phyloP scores from a whole-genome alignment of 345 rosid species.

The Citropsis articulata region DNA sequence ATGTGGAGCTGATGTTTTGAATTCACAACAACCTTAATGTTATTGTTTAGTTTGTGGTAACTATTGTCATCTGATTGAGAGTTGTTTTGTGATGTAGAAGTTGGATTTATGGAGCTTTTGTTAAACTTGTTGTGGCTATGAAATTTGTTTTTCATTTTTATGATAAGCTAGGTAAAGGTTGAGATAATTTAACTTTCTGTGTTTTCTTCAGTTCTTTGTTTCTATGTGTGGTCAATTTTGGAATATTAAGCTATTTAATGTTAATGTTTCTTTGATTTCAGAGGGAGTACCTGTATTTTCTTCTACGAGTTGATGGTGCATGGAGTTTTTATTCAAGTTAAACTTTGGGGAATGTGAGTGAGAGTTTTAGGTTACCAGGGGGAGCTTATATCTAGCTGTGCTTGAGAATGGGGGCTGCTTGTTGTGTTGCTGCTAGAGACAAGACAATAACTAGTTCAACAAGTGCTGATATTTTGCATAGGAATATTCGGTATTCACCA shows the following conservation, averaged over 20 bases:
- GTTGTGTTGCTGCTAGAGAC: slow-evolving; percentile 96
- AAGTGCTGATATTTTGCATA: slow-evolving; percentile 53
- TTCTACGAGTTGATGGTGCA: slow-evolving; percentile 13
- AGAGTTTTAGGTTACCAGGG: slow-evolving; percentile 10
- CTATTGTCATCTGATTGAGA: neutral
- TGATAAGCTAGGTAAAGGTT: neutral
- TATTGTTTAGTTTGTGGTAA: neutral
- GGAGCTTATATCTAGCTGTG: slow-evolving; percentile 21
- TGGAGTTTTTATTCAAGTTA: neutral
- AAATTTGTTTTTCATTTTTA: neutral
- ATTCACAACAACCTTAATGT: neutral
- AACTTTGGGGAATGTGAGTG: slow-evolving; percentile 26
- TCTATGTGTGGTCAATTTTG: neutral
- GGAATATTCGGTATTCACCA: slow-evolving; percentile 79
- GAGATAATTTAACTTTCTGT: neutral
- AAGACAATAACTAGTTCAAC: slow-evolving; percentile 64
- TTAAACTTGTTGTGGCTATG: neutral
- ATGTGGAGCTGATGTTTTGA: neutral
- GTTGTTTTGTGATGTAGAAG: neutral
- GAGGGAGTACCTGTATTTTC: neutral
- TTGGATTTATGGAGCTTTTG: neutral
- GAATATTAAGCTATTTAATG: neutral
- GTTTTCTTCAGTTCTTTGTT: neutral
- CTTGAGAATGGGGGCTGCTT: slow-evolving; percentile 82
- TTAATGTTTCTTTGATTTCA: slow-evolving; percentile 1